Evolutionary conservation across 768 basidiomycete species (phyloP).

Genomic region (Pleurotus citrinopileatus): DNA sequence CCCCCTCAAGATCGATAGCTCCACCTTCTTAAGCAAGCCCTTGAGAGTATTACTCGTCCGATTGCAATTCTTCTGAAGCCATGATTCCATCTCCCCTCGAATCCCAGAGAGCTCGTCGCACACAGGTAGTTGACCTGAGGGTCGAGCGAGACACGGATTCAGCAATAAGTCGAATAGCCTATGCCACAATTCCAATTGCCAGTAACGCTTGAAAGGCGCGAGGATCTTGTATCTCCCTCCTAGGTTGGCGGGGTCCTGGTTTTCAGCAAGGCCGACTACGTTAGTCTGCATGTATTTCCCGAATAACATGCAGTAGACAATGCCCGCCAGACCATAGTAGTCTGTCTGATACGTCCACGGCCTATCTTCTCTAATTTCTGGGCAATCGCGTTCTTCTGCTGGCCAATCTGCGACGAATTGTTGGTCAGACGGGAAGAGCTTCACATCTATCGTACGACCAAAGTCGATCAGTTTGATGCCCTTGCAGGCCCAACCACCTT

Average conservation of each 20-base stretch:
- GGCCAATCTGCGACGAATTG: conserved; percentile 86
- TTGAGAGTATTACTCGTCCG: conserved; percentile 80
- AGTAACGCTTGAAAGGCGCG: conserved; percentile 88
- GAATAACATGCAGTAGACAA: conserved; percentile 94
- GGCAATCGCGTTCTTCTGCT: conserved; percentile 87
- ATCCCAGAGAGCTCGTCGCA: conserved; percentile 61
- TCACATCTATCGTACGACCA: conserved; percentile 89
- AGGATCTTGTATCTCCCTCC: conserved; percentile 58
- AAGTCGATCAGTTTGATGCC: conserved; percentile 96
- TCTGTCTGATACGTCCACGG: conserved; percentile 97
- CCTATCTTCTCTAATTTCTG: conserved; percentile 78
- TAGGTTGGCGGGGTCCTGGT: conserved; percentile 16
- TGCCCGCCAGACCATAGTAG: conserved; percentile 93
- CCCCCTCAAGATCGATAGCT: conserved; percentile 45
- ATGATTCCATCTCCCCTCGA: conserved; percentile 80
- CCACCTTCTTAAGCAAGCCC: conserved; percentile 80
- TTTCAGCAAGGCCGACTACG: conserved; percentile 39
- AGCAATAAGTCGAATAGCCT: conserved; percentile 81
- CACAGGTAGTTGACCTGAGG: conserved; percentile 66
- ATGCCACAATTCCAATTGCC: conserved; percentile 89
- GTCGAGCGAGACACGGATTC: conserved; percentile 66
- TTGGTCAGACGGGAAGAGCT: conserved; percentile 77
- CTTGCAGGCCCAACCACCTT: conserved; percentile 82
- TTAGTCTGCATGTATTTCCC: conserved; percentile 91
- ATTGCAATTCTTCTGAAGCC: conserved; percentile 86